phyloP scores from a whole-genome alignment of 163 green algal genomes.

The Scenedesmus sp. region DNA sequence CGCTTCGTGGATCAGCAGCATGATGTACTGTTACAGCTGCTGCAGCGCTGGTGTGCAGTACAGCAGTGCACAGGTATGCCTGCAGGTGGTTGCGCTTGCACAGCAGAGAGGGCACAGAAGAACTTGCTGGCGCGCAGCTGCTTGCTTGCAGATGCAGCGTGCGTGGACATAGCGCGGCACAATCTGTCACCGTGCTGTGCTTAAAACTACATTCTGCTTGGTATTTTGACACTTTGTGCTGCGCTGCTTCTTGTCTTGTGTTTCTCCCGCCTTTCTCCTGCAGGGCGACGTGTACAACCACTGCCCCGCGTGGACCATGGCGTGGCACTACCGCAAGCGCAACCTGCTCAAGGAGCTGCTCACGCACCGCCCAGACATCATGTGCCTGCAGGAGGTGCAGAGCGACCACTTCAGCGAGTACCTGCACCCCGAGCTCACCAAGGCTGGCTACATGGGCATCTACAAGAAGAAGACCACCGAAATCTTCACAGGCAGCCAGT shows the following conservation, averaged over 20 bases:
- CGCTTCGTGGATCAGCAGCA: not conserved
- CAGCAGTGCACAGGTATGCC: not conserved
- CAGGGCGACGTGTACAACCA: slow-evolving; percentile 89
- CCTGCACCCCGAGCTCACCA: slow-evolving; percentile 46
- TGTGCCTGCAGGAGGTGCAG: slow-evolving; percentile 98
- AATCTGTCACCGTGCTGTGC: no score
- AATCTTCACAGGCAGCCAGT: slow-evolving; percentile 90
- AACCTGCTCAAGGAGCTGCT: slow-evolving; percentile 95
- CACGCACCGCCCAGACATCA: slow-evolving; percentile 91
- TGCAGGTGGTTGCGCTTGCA: not conserved
- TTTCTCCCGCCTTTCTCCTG: not conserved
- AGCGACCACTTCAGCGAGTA: slow-evolving; percentile 87
- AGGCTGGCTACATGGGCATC: slow-evolving; percentile 88
- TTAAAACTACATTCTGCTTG: not conserved
- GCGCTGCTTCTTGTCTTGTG: not conserved
- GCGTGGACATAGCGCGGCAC: no score
- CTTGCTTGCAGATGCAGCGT: no score
- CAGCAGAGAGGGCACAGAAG: no score
- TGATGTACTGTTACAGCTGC: not conserved
- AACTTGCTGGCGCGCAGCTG: no score
- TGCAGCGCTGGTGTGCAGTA: not conserved
- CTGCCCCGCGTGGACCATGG: slow-evolving; percentile 91
- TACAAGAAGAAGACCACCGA: slow-evolving; percentile 99
- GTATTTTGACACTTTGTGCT: not conserved
- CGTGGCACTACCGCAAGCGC: slow-evolving; percentile 93